phyloP scores from a whole-genome alignment of 305 asterid genomes.

The Vinca major region DNA sequence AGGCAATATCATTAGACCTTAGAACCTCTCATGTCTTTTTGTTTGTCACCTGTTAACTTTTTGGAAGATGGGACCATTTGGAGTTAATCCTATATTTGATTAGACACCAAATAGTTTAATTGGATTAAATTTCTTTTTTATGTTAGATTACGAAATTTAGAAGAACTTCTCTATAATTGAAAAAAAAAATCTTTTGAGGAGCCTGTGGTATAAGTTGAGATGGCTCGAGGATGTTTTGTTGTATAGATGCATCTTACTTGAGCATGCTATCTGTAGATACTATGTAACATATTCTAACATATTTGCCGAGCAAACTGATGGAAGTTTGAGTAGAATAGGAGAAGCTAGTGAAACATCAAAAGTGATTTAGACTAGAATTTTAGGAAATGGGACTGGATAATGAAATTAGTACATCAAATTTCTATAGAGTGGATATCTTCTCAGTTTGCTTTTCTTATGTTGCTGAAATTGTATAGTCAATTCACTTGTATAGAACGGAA shows the following conservation, averaged over 20 bases:
- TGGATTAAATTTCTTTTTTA: not conserved
- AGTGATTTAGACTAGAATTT: not conserved
- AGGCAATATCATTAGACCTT: not conserved
- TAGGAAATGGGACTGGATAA: too few species aligned
- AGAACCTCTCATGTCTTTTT: not conserved
- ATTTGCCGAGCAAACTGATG: too few species aligned
- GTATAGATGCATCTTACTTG: too few species aligned
- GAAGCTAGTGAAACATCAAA: not conserved
- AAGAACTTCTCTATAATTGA: not conserved
- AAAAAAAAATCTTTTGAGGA: not conserved
- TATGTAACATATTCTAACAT: too few species aligned
- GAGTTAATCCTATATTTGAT: too few species aligned
- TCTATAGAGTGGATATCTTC: not conserved
- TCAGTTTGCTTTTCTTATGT: not conserved
- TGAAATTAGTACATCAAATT: not conserved
- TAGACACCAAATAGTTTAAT: not conserved
- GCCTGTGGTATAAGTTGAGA: not conserved
- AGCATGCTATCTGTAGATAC: too few species aligned
- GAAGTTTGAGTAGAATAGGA: not conserved
- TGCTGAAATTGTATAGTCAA: not conserved
- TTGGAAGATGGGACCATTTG: not conserved
- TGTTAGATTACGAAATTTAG: not conserved
- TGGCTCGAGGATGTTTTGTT: not conserved
- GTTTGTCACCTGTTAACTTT: conserved; percentile 1
- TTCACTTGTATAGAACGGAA: not conserved